Evolutionary conservation across 2,329 filamentous ascomycete genomes (phyloP), one percentile per base, ranked within the genome.

Genomic region (Fusarium transvaalense): DNA sequence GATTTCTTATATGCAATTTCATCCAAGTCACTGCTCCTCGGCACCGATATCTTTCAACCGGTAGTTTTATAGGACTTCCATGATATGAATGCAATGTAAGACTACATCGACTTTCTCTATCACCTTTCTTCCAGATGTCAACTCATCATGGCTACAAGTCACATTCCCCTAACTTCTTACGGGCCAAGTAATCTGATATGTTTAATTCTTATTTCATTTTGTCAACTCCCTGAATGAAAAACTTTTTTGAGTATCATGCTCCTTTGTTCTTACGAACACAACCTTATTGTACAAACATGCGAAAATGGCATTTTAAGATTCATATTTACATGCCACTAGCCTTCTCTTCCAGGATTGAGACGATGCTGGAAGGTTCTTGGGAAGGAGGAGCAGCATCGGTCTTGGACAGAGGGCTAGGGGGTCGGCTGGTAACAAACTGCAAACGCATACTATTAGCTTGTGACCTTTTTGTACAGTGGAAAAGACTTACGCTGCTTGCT

Each of bases 401-500:
- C 50, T 69, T 68, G 37, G 60, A 47, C 31, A 56, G n/a, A 17
- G 60, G 65, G 21, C 55, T 68, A 8, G 37, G 25, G 15, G 65
- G 60, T 35, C 65, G 50, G 65, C 65, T 68, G 5, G 60, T 35
- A 12, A 68, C 52, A 13, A 68, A 68, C 65, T 68, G 2, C 9
- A 19, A 12, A 9, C 1, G 37, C 2, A 3, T 12, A 4, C 6
- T 19, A 25, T 64, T 35, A 64, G 42, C n/a, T 32, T 23, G 10
- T 38, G 5, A 2, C 37, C 13, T 8, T 27, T 27, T 17, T 25
- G n/a, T n/a, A n/a, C n/a, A n/a, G n/a, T n/a, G n/a, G 3, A 10
- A 3, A 1, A 7, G 2, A 31, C 91, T 88, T 84, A 97, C 93
- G 74, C 92, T 94, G 79, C 90, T 92, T 57, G 94, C 94, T 52